Conservation (phyloP, 2,329 filamentous ascomycete species). For the Sphaerulina populicola region DNA sequence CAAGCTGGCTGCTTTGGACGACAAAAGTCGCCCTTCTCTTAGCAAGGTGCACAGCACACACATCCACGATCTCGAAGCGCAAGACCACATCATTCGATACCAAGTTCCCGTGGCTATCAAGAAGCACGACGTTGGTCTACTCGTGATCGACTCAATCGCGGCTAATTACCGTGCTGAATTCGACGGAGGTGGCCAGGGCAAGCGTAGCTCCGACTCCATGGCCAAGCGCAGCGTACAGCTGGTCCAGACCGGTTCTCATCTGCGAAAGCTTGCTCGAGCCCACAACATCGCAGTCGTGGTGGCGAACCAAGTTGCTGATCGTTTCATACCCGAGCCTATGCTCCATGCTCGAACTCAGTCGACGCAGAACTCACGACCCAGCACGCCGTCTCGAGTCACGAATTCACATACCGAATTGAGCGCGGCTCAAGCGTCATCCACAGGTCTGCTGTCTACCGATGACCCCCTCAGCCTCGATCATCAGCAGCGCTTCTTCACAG, state of each 20-base stretch:
- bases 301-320: conserved; percentile 90
- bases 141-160: conserved; percentile 85
- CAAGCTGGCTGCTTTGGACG: conserved; percentile 42
- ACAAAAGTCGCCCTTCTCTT: conserved; percentile 52
- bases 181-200: conserved; percentile 41
- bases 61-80: conserved; percentile 82
- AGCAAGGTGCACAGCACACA: conserved; percentile 70
- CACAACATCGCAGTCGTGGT: conserved; percentile 78
- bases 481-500: conserved; percentile 90
- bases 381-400: conserved; percentile 13
- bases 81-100: conserved; percentile 89
- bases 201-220: conserved; percentile 47
- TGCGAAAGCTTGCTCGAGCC: conserved; percentile 66
- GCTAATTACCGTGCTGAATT: conserved; percentile 94
- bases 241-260: conserved; percentile 62
- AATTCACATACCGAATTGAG: background rate
- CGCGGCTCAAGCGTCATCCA: conserved; percentile 13
- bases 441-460: conserved; percentile 35
- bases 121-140: conserved; percentile 66
- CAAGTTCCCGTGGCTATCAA: conserved; percentile 80
- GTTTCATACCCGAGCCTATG: conserved; percentile 46
- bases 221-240: conserved; percentile 70
- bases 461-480: conserved; percentile 68
- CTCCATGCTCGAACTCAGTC: conserved; percentile 10
- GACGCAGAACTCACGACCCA: conserved; percentile 17